Evolutionary conservation across 2,329 filamentous ascomycete genomes (phyloP), one percentile per base, ranked within the genome.

Genomic region (Paecilomyces sp.): DNA sequence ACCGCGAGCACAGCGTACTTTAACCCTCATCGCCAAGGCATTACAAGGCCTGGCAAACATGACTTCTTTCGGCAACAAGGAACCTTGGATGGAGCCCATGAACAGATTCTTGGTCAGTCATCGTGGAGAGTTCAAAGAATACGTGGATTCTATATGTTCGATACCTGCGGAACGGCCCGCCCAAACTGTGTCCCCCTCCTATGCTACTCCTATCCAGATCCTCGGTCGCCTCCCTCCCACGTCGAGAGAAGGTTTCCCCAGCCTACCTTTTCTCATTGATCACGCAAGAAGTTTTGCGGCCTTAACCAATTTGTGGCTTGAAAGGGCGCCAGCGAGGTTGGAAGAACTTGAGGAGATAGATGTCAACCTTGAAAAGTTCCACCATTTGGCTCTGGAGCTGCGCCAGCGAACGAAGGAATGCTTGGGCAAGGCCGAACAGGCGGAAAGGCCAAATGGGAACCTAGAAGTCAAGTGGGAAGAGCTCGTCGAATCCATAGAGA

Each of bases 1-100:
- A 56, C 85, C 87, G 28, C 88, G 87, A 57, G 91, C 92, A 11
- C 91, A 96, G 71, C 86, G 93, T 51, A 96, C 92, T 0, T 82
- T 97, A 57, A 97, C 93, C 0, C 82, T 97, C 56, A 92, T 97
- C 61, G 91, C 93, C 25, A 97, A 97, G 75, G 91, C 90, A 1
- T 79, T 97, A 8, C 92, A 97, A 75, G 92, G 91, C 15, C 81
- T 97, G 60, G 91, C 92, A 18, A 97, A 97, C 71, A 83, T 97
- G 75, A 90, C 91, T 1, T 91, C 86, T 0, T 97, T 97, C 70
- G 93, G 93, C 50, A 92, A 90, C 70, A 96, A 96, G 71, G 93
- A 97, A 74, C 87, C 89, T n/a, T 97, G 92, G 91, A 97, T 97
- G 92, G 92, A 96, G 76, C 92, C 92, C 0, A 97, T 97, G 93